Evolutionary conservation across 768 basidiomycete species (phyloP).

Genomic region (Tylopilus balloui): DNA sequence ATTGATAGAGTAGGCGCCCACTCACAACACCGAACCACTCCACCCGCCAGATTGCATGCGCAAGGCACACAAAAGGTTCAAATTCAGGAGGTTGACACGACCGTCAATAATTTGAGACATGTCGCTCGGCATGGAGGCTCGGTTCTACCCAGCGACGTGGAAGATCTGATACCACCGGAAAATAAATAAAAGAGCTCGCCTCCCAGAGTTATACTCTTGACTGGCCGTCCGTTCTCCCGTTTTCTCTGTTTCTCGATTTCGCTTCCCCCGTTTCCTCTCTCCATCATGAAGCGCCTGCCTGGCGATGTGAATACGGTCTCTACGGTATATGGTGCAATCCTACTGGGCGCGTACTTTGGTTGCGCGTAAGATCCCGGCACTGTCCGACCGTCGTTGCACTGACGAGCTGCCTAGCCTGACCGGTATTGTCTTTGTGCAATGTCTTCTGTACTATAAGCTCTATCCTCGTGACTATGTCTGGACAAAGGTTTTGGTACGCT

Average conservation of each 20-base stretch:
- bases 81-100: too few species aligned
- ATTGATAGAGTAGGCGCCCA: too few species aligned
- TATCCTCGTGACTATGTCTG: constrained; percentile 23
- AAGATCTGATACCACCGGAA: too few species aligned
- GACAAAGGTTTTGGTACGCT: constrained; percentile 30
- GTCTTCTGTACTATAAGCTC: constrained; percentile 27
- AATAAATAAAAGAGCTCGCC: background rate
- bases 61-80: too few species aligned
- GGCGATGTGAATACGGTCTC: constrained; percentile 29
- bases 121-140: too few species aligned
- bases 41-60: too few species aligned
- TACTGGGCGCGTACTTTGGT: constrained; percentile 29
- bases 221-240: constrained; percentile 27
- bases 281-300: constrained; percentile 13
- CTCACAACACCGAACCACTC: too few species aligned
- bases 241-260: too few species aligned
- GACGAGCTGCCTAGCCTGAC: constrained; percentile 20
- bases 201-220: background rate
- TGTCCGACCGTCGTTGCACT: background rate
- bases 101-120: too few species aligned
- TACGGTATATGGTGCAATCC: constrained; percentile 27
- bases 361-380: constrained; percentile 16
- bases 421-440: constrained; percentile 30
- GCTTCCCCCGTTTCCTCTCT: background rate
- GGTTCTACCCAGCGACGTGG: too few species aligned